phyloP scores from a whole-genome alignment of 164 flowering plant genomes.

The Berberis vulgaris region DNA sequence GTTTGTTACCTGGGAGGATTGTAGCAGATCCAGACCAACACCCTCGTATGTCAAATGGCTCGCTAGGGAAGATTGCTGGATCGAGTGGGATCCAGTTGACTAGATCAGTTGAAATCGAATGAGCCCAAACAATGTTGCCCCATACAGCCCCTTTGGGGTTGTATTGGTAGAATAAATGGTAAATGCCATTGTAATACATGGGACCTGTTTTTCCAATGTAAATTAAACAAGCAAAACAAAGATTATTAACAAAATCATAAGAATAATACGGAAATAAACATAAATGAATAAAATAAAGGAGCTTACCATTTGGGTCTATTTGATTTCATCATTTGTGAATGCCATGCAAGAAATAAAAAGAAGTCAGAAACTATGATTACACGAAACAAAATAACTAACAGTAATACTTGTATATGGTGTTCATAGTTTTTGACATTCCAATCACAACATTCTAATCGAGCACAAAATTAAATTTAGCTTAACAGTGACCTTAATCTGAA shows the following conservation, averaged over 20 bases:
- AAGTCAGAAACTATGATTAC: neutral
- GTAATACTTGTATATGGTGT: too few relatives aligned
- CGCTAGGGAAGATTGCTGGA: conserved; percentile 27
- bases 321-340: neutral
- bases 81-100: conserved; percentile 38
- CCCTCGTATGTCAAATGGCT: conserved; percentile 33
- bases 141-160: conserved; percentile 37
- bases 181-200: conserved; percentile 27
- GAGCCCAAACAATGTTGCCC: conserved; percentile 52
- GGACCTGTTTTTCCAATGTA: conserved; percentile 20
- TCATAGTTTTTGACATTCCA: too few relatives aligned
- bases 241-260: neutral
- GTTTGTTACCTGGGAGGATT: conserved; percentile 35
- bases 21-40: conserved; percentile 52
- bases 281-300: neutral
- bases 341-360: neutral
- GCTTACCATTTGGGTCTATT: conserved; percentile 27
- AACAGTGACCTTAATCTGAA: too few relatives aligned
- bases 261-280: neutral
- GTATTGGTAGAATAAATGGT: conserved; percentile 38
- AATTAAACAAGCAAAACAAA: neutral
- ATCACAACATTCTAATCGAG: too few relatives aligned
- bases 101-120: conserved; percentile 39
- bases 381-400: neutral
- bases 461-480: too few relatives aligned